Evolutionary conservation across 1,284 basidiomycete genomes (phyloP).

Genomic region (Ustilago hordei): DNA sequence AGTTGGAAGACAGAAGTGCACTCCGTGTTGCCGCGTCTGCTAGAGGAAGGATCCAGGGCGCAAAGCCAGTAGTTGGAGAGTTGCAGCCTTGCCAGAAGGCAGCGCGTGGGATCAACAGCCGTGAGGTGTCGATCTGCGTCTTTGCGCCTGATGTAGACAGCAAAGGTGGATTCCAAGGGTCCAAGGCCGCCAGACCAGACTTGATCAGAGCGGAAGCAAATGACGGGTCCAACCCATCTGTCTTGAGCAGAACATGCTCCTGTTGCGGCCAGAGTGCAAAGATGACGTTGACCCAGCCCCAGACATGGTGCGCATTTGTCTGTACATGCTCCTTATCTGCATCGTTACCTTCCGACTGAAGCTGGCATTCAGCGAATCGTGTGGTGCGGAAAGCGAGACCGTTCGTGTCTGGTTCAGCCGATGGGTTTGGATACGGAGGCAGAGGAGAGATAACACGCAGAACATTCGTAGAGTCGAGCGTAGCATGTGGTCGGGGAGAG

Average conservation of each 20-base stretch:
- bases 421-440: slow-evolving; percentile 42
- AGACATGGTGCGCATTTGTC: slow-evolving; percentile 27
- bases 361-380: slow-evolving; percentile 35
- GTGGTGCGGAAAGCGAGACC: slow-evolving; percentile 43
- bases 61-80: slow-evolving; percentile 34
- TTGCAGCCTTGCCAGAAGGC: slow-evolving; percentile 62
- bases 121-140: slow-evolving; percentile 14
- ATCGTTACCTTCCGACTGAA: background rate
- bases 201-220: slow-evolving; percentile 23
- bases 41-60: slow-evolving; percentile 44
- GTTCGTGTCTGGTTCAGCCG: slow-evolving; percentile 64
- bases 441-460: slow-evolving; percentile 39
- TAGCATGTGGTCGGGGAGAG: slow-evolving; percentile 29
- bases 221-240: slow-evolving; percentile 8
- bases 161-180: slow-evolving; percentile 30
- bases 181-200: slow-evolving; percentile 42
- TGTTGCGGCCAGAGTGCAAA: slow-evolving; percentile 59
- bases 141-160: slow-evolving; percentile 13
- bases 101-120: slow-evolving; percentile 51
- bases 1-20: slow-evolving; percentile 27
- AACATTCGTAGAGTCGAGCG: slow-evolving; percentile 32
- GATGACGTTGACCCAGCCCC: slow-evolving; percentile 50
- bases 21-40: slow-evolving; percentile 21
- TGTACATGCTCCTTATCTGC: background rate
- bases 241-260: slow-evolving; percentile 30